A percentile compares a stretch with the other conserved stretches of the same genome.
phyloP scores from a whole-genome alignment of 805 yeast species.

The Saccharomycopsis malanga region DNA sequence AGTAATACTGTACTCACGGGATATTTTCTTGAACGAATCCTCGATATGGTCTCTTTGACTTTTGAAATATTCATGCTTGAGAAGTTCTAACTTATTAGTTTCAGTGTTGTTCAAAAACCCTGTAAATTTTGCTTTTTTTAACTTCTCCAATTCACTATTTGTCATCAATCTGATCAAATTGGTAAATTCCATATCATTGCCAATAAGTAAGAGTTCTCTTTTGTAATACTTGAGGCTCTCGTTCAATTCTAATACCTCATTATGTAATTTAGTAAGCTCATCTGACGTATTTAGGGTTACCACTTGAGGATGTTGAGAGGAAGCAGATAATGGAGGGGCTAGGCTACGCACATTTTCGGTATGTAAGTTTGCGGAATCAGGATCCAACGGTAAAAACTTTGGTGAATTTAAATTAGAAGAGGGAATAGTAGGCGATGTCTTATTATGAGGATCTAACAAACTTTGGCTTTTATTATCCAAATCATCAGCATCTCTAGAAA shows the following conservation, averaged over 20 bases:
- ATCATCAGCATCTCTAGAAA: neutral
- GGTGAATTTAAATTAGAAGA: constrained; percentile 10
- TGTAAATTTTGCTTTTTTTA: constrained; percentile 6
- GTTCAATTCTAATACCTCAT: neutral
- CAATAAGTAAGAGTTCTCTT: constrained; percentile 16
- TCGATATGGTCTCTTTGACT: constrained; percentile 3
- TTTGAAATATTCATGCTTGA: constrained; percentile 15
- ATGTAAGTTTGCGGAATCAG: neutral
- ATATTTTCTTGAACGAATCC: constrained; percentile 6
- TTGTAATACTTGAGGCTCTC: constrained; percentile 16
- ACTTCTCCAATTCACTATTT: constrained; percentile 11
- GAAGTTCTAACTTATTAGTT: constrained; percentile 6
- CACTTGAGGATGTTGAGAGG: neutral
- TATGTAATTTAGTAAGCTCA: neutral
- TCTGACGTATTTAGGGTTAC: neutral
- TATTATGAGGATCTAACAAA: neutral
- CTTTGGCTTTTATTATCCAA: neutral
- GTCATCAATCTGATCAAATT: constrained; percentile 13
- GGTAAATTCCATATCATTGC: constrained; percentile 16
- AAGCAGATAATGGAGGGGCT: neutral
- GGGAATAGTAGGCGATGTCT: constrained; percentile 7
- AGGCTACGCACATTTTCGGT: neutral
- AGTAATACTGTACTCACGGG: constrained; percentile 11
- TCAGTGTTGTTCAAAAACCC: constrained; percentile 10
- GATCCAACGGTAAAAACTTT: constrained; percentile 12